Percentiles rank a stretch among this genome's conserved stretches.
Evolutionary conservation across 257 asterid species (phyloP).

Genomic region (Solanum gracilifrons): DNA sequence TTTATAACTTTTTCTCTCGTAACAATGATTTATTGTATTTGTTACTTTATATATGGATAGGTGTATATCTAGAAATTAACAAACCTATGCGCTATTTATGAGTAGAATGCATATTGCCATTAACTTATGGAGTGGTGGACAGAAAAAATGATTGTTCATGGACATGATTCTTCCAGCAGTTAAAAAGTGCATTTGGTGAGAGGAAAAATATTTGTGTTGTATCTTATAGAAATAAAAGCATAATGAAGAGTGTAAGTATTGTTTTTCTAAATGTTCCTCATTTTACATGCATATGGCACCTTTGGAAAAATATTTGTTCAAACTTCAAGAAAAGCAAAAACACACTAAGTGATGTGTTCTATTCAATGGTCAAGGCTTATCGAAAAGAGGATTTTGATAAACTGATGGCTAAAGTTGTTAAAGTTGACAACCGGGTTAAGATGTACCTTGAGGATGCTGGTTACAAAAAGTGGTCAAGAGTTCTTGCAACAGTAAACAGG

Average conservation of each 20-base stretch:
- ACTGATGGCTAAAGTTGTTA: neutral
- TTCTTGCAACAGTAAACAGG: neutral
- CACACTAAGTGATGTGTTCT: neutral
- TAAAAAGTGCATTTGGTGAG: too few relatives aligned
- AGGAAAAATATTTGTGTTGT: too few relatives aligned
- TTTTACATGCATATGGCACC: neutral
- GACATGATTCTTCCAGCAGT: too few relatives aligned
- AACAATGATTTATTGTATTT: too few relatives aligned
- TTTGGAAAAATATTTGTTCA: neutral
- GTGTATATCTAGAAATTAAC: too few relatives aligned
- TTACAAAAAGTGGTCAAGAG: neutral
- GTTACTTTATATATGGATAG: too few relatives aligned
- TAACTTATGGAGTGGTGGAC: too few relatives aligned
- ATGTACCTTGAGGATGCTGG: neutral
- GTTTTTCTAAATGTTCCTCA: neutral
- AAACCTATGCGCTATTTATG: too few relatives aligned
- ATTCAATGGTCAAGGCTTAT: neutral
- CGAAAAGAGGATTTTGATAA: neutral
- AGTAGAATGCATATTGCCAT: too few relatives aligned
- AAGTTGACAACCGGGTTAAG: neutral
- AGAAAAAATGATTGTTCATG: too few relatives aligned
- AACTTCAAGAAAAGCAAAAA: neutral
- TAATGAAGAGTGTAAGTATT: neutral
- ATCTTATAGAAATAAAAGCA: too few relatives aligned
- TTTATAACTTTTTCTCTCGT: too few relatives aligned